Base-by-base conservation (phyloP, 192 early-diverging fungal genomes). In the Pecoramyces ruminantium region DNA sequence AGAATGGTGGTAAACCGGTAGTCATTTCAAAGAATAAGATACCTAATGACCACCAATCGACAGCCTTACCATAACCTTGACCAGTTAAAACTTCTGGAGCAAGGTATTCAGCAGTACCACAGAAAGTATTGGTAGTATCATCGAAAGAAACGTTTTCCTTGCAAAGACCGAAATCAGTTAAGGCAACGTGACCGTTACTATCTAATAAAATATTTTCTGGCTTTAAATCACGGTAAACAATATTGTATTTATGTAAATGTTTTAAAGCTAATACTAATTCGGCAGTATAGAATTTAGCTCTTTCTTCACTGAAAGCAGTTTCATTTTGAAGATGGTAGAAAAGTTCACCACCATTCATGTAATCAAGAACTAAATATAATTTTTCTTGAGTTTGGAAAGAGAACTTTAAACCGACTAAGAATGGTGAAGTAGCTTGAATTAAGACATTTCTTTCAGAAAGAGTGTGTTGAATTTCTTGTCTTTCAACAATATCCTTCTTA, bases 401-500 rank as follows among this genome's bases (percentile, higher is more conserved):
- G 77, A 84, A 88, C 81, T 92, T 86, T 42, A 91, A 81, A 34
- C 84, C 42, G n/a, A 89, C 83, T 25, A 90, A 85, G 86, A 89
- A 93, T 81, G 92, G 86, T 88, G 91, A 93, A 81, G 92, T 91
- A 83, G 95, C 90, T 87, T 96, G 91, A 29, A 93, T 93, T 27
- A 98, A 88, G 28, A 98, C 95, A 27, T 92, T 95, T 80, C 94
- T 89, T 85, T 99, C 96, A 29, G 95, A 93, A 81, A 97, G 88
- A 18, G 95, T 99, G 83, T 99, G 97, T 21, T 92, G 91, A 28
- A 99, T 94, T 85, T 99, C 95, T 0, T 92, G 91, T 28, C 94
- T 90, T 78, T 95, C 94, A 28, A 99, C 94, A 81, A 98, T 97
- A 85, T 97, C 92, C 38, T 92, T 92, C 86, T 99, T 99, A 38